These are phyloP conservation scores for Trametes meyenii DNA, from an alignment of 768 basidiomycete species.

Conservation along the genomic window DNA sequence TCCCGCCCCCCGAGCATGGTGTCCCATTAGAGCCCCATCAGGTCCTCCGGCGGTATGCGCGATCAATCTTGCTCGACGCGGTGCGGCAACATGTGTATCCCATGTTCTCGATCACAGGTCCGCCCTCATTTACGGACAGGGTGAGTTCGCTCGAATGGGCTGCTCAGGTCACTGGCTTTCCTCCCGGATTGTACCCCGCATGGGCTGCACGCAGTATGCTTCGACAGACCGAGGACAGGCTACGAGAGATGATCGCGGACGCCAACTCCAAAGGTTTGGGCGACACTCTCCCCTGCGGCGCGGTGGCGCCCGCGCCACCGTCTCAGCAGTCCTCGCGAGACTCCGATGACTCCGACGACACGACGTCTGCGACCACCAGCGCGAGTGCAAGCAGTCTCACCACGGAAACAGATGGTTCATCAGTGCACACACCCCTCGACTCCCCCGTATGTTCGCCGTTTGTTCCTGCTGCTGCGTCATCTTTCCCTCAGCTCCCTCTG, in stretches of 20 bases:
- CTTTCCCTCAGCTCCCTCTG: background rate
- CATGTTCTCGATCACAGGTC: conserved; percentile 18
- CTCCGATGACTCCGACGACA: conserved; percentile 14
- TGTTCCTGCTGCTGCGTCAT: conserved; percentile 3
- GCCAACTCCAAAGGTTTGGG: conserved; percentile 12
- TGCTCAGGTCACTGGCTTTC: conserved; percentile 18
- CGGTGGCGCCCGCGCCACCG: background rate
- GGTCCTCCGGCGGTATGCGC: conserved; percentile 58
- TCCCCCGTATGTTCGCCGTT: conserved; percentile 23
- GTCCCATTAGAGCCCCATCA: conserved; percentile 22
- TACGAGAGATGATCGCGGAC: conserved; percentile 26
- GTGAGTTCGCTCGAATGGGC: conserved; percentile 8
- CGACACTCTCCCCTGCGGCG: conserved; percentile 1
- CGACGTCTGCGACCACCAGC: conserved; percentile 14
- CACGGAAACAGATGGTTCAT: conserved; percentile 33
- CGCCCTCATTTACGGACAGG: conserved; percentile 7
- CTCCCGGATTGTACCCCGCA: conserved; percentile 48
- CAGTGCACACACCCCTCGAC: conserved; percentile 32
- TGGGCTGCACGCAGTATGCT: conserved; percentile 62
- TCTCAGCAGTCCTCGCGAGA: background rate
- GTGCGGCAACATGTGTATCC: conserved; percentile 57
- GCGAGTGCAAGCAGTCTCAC: conserved; percentile 22
- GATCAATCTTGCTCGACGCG: conserved; percentile 66
- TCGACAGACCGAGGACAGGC: conserved; percentile 44
- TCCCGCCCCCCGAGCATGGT: conserved; percentile 20